Conservation (phyloP, 331 rosid genomes). For the Saraca asoca region DNA sequence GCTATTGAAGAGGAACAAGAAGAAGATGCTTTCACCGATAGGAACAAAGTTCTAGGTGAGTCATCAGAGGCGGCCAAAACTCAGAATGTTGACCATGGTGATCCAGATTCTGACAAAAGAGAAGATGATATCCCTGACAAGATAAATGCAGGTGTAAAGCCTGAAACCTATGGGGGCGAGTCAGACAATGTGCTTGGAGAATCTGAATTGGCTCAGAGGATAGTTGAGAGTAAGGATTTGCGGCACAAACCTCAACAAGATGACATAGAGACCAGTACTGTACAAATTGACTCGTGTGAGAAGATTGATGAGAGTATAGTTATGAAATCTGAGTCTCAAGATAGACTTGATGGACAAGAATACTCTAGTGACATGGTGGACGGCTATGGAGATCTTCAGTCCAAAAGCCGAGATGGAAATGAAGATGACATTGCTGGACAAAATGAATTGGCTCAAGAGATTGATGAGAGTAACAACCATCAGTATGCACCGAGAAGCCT, state of each 20-base stretch:
- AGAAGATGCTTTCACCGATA: too few relatives aligned
- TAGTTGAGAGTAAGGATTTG: conserved; percentile 31
- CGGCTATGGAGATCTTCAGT: conserved; percentile 25
- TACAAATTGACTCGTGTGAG: conserved; percentile 20
- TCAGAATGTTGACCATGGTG: conserved; percentile 23
- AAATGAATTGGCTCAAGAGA: conserved; percentile 36
- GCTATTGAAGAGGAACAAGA: conserved; percentile 39
- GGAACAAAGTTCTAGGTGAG: too few relatives aligned
- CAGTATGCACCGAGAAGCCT: conserved; percentile 37
- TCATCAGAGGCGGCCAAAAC: too few relatives aligned
- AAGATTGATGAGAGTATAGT: conserved; percentile 21
- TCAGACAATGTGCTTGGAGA: conserved; percentile 25
- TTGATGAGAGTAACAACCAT: conserved; percentile 31
- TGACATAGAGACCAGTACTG: not conserved
- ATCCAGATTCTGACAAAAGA: conserved; percentile 1
- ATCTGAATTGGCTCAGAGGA: conserved; percentile 31
- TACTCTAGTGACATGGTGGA: conserved; percentile 36
- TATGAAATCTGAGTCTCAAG: conserved; percentile 36
- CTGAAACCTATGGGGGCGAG: conserved; percentile 22
- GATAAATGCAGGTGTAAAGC: conserved; percentile 14
- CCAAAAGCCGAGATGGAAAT: conserved; percentile 34
- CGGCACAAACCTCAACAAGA: conserved; percentile 31
- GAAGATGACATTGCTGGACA: conserved; percentile 30
- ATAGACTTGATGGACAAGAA: conserved; percentile 24
- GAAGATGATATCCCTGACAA: conserved; percentile 20